Base-by-base conservation (phyloP, 352 stramenopile species). In the Phytophthora multivora region DNA sequence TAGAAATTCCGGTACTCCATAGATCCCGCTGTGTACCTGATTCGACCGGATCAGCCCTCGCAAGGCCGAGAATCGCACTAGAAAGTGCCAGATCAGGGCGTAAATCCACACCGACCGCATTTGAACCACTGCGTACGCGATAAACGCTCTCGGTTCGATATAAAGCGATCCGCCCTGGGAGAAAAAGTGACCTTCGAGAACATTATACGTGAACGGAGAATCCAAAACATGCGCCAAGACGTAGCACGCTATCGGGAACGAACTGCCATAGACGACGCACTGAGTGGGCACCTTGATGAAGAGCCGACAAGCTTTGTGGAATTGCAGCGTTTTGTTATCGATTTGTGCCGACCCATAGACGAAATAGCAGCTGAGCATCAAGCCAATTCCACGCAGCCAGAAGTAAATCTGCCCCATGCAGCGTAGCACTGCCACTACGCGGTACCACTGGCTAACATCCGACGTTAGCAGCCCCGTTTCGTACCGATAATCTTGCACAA, bases 21-120 rank as follows among this genome's bases (percentile, higher is more conserved):
- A 47, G 2, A 86, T 55, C 2, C 70, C 70, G 21, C n/a, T 25
- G 7, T 36, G 53, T 2, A 58, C 9, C n/a, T 65, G 31, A 9
- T 65, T 53, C 15, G 26, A 59, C 0, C 30, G 35, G 0, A 23
- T 25, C 36, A 62, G 33, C 15, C 63, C 55, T 6, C 60, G 54
- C 35, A 54, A 51, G 4, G 66, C 59, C 48, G 45, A 19, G 16
- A 53, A 45, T 31, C 28, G 40, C 13, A 75, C 39, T 4, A 73
- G 5, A 0, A 59, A 2, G 13, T 84, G 69, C 48, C 76, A 69
- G 6, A 61, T 4, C 18, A 85, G 23, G 2, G 67, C 58, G 6
- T 81, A 61, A 4, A 78, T 35, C 79, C 69, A 85, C 9, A 83
- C 71, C 5, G 56, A 77, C 0, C 73, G 69, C 73, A 87, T 84